phyloP scores from a whole-genome alignment of 225 moss, liverwort and hornwort genomes.

The Climacium dendroides region DNA sequence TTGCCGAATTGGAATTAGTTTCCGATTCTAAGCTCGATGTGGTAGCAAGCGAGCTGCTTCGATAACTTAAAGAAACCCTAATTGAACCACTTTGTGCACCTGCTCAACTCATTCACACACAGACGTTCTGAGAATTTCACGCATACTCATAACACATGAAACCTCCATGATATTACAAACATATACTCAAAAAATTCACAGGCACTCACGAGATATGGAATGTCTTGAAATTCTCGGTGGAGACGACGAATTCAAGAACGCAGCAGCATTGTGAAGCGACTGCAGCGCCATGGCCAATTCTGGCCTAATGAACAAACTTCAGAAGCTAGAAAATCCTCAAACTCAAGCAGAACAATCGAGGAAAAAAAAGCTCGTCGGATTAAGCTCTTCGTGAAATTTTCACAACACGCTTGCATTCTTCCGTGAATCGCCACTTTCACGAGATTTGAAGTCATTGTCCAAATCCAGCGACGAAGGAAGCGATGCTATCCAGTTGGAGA shows the following conservation, averaged over 20 bases:
- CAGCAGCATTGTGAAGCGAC: neutral
- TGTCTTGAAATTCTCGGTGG: neutral
- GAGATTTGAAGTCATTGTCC: neutral
- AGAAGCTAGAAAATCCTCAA: neutral
- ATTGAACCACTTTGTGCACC: neutral
- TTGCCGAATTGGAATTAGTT: neutral
- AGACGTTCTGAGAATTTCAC: neutral
- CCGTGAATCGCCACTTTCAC: neutral
- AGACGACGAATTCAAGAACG: neutral
- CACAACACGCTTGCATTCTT: neutral
- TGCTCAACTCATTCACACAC: neutral
- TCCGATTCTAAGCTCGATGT: neutral
- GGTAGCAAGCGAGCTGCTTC: neutral
- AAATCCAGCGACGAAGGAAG: neutral
- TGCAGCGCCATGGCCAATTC: slow-evolving; percentile 11
- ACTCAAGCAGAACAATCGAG: neutral
- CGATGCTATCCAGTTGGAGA: neutral
- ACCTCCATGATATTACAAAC: neutral
- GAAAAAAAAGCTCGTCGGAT: neutral
- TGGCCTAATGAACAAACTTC: neutral
- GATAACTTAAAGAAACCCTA: neutral
- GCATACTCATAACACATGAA: neutral
- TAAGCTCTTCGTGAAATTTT: neutral
- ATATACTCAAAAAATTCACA: neutral
- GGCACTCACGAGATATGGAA: neutral